Evolutionary conservation across 768 basidiomycete species (phyloP).

Genomic region (Naganishia randhawae): DNA sequence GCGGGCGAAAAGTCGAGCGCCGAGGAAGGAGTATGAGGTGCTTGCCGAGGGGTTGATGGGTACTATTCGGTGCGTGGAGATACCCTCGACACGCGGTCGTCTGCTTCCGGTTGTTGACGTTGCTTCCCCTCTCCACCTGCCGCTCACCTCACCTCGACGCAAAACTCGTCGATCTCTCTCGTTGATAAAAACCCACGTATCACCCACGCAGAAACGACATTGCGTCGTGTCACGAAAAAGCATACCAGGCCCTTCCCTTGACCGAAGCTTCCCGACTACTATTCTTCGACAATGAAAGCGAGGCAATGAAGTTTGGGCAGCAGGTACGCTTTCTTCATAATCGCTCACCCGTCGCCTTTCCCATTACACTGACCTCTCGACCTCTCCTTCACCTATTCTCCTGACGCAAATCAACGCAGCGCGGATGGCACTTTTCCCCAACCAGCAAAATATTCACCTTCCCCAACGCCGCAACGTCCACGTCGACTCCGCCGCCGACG

Average conservation of each 20-base stretch:
- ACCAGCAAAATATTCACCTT: conserved; percentile 69
- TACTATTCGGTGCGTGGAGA: conserved; percentile 68
- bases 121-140: too few species aligned
- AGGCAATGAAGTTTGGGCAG: conserved; percentile 76
- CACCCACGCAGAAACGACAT: conserved; percentile 81
- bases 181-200: too few species aligned
- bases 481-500: background rate
- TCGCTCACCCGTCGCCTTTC: background rate
- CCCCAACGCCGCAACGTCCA: conserved; percentile 33
- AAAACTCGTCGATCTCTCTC: too few species aligned
- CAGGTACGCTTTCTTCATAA: conserved; percentile 55
- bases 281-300: conserved; percentile 80
- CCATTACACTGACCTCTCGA: conserved; percentile 5
- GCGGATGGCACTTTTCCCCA: conserved; percentile 65
- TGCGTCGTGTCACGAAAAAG: conserved; percentile 89
- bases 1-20: conserved; percentile 87
- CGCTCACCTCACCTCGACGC: too few species aligned
- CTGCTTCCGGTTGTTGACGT: too few species aligned
- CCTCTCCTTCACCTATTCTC: background rate
- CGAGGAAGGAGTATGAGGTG: conserved; percentile 89
- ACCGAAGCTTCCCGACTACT: conserved; percentile 84
- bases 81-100: too few species aligned
- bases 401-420: conserved; percentile 54
- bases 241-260: conserved; percentile 84
- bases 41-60: conserved; percentile 90